Evolutionary conservation across 2,329 filamentous ascomycete genomes (phyloP), one percentile per base, ranked within the genome.

Genomic region (Monosporascus sp.): DNA sequence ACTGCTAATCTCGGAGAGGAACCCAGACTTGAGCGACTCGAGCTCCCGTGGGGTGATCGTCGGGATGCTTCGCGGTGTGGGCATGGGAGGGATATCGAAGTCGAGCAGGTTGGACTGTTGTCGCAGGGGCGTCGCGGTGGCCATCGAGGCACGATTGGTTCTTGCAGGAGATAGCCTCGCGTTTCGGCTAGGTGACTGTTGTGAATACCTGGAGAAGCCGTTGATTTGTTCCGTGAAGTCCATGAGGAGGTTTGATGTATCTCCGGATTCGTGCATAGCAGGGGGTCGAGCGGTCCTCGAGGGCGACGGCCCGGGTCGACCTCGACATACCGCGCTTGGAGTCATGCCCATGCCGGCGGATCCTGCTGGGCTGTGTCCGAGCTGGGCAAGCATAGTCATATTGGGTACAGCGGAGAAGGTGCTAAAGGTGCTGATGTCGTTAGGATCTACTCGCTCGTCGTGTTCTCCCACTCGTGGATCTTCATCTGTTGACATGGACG

Each of bases 1-100:
- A n/a, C 89, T 90, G 57, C 90, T 96, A 55, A 99, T 96, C 67
- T 97, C 90, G 0, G 92, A 96, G 49, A 95, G 79, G 63, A 96
- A 95, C 24, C 82, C 82, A 0, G 92, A 97, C 69, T 97, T 97
- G 55, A 97, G 78, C 15, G 88, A 89, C 68, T 99, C 94, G 2
- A 97, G 78, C 72, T 99, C 94, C 37, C 94, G 85, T 2, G 94
- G 89, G 2, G 92, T 96, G 60, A 97, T 88, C 8, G 87, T 90
- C 0, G 94, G 94, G 38, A 97, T 82, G 52, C 90, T 96, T 56
- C 93, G 85, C 15, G 94, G 94, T 0, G 94, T 97, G 2, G 93
- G 91, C 60, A 91, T 85, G 0, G 93, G 90, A n/a, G 92, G 91
- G 9, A 97, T 88, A 63, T 97, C 94, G 66, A 95, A 94, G 70